Percentiles rank a stretch among this genome's conserved stretches.
Conservation (phyloP, 1,139 yeast species). For the Geotrichum phurueaensis region DNA sequence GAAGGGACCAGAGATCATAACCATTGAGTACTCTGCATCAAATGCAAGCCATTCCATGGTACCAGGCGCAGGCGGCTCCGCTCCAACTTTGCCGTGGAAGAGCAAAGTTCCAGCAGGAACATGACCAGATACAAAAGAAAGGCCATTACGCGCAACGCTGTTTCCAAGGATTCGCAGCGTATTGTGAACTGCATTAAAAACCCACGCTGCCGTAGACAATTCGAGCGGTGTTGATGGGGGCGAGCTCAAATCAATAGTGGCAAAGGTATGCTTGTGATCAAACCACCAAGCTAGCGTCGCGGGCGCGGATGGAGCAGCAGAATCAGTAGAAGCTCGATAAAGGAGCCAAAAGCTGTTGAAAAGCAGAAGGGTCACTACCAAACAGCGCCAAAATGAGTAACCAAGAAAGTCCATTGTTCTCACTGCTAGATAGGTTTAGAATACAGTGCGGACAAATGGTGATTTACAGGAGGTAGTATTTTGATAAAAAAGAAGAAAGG, state of each 20-base stretch:
- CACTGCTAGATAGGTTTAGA: not conserved
- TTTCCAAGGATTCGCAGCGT: constrained; percentile 47
- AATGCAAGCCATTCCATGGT: constrained; percentile 14
- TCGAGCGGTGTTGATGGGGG: not conserved
- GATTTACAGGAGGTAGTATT: not conserved
- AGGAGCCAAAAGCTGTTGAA: constrained; percentile 1
- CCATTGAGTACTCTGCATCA: constrained; percentile 10
- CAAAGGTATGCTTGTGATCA: not conserved
- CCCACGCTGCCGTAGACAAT: constrained; percentile 1
- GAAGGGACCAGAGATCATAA: constrained; percentile 18
- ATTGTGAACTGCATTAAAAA: constrained; percentile 48
- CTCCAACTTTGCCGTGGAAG: constrained; percentile 37
- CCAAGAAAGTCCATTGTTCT: constrained; percentile 14
- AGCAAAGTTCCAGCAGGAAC: constrained; percentile 51
- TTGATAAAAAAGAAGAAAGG: not conserved
- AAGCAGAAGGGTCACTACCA: not conserved
- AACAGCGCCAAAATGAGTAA: constrained; percentile 21
- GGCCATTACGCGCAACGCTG: constrained; percentile 48
- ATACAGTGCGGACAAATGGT: not conserved
- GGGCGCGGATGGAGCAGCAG: not conserved
- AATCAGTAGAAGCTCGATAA: not conserved
- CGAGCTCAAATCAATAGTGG: not conserved
- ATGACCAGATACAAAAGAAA: constrained; percentile 51
- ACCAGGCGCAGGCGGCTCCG: not conserved
- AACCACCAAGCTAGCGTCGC: not conserved